A percentile compares a stretch with the other conserved stretches of the same genome.
Evolutionary conservation across 75 land plant genomes (phyloP).

Genomic region (Sequoia sempervirens): DNA sequence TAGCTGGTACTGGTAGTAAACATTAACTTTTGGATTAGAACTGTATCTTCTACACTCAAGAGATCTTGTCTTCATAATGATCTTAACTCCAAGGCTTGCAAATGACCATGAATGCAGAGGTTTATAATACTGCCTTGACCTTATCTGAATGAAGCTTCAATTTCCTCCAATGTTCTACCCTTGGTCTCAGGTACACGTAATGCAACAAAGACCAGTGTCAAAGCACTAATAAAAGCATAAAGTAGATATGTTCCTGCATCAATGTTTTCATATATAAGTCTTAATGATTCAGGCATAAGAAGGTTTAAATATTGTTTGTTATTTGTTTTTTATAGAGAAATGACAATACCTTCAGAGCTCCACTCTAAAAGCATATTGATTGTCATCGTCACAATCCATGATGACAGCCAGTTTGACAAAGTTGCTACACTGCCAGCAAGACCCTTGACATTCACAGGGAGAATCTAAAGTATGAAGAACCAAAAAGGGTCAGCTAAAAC

Average conservation of each 20-base stretch:
- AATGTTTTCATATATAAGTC: conserved; percentile 14
- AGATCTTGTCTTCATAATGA: background rate
- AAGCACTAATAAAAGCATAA: conserved; percentile 31
- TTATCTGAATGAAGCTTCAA: conserved; percentile 33
- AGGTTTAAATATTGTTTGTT: background rate
- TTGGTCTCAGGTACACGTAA: conserved; percentile 63
- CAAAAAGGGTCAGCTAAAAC: no score
- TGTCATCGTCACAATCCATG: conserved; percentile 63
- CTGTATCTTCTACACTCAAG: no score
- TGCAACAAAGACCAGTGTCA: conserved; percentile 44
- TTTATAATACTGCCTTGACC: background rate
- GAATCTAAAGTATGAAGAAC: conserved; percentile 39
- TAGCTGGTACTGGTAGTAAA: background rate
- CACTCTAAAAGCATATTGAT: conserved; percentile 62
- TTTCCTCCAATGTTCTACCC: conserved; percentile 67
- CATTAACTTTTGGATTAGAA: no score
- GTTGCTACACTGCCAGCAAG: conserved; percentile 83
- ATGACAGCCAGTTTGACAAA: conserved; percentile 52
- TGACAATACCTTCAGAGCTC: conserved; percentile 56
- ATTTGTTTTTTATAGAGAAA: background rate
- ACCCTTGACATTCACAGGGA: conserved; percentile 67
- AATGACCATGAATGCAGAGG: background rate
- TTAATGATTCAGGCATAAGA: background rate
- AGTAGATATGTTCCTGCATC: conserved; percentile 51
- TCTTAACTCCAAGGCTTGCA: background rate